Percentiles rank a stretch among this genome's conserved stretches.
Evolutionary conservation across 1,284 basidiomycete species (phyloP).

Genomic region (Chalciporus sp.): DNA sequence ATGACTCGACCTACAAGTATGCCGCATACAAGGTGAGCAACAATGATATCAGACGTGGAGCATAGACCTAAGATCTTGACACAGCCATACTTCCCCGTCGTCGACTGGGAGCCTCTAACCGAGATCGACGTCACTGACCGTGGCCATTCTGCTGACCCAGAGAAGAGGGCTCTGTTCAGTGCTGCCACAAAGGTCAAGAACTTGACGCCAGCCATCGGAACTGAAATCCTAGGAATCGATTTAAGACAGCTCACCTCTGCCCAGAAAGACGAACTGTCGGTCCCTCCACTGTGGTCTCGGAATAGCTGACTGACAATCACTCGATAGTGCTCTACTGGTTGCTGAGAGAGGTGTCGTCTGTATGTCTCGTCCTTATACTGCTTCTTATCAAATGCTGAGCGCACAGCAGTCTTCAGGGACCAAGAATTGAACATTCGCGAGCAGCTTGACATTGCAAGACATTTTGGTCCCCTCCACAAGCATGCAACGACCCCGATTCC

Average conservation of each 20-base stretch:
- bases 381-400: conserved; percentile 10
- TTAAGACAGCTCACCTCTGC: conserved; percentile 56
- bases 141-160: conserved; percentile 59
- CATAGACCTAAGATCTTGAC: background rate
- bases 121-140: conserved; percentile 65
- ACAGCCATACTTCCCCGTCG: conserved; percentile 66
- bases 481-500: conserved; percentile 82
- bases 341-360: conserved; percentile 73
- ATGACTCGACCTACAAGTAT: conserved; percentile 53
- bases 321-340: conserved; percentile 59
- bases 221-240: conserved; percentile 65
- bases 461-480: conserved; percentile 81
- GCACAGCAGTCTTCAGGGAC: conserved; percentile 63
- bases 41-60: background rate
- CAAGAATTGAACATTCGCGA: conserved; percentile 70
- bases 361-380: conserved; percentile 37
- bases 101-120: conserved; percentile 65
- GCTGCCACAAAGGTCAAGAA: conserved; percentile 63
- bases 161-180: conserved; percentile 56
- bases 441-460: conserved; percentile 70
- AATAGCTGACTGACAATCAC: conserved; percentile 4
- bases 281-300: conserved; percentile 5
- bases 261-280: conserved; percentile 71
- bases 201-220: conserved; percentile 66
- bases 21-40: conserved; percentile 60